Conservation (phyloP, 257 asterid species). For the Solanum piurae region DNA sequence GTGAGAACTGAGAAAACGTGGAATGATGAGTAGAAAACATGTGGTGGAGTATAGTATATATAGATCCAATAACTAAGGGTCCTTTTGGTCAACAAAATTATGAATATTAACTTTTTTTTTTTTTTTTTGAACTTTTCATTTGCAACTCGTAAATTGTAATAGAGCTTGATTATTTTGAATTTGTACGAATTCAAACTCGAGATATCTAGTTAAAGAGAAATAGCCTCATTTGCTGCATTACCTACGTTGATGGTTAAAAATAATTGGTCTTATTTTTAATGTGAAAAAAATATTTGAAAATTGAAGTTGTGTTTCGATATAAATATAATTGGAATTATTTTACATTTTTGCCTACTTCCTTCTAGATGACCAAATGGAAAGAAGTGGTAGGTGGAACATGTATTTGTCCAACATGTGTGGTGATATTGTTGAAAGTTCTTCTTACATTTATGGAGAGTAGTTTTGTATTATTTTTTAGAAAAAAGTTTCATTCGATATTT, state of each 20-base stretch:
- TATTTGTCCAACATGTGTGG: background rate
- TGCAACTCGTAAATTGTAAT: too few relatives aligned
- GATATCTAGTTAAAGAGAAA: accelerated
- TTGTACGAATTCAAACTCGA: accelerated
- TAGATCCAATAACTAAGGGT: background rate
- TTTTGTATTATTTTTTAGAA: too few relatives aligned
- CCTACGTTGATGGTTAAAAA: background rate
- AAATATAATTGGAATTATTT: background rate
- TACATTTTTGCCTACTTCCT: background rate
- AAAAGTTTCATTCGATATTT: accelerated
- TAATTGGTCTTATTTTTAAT: too few relatives aligned
- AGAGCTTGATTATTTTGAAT: too few relatives aligned
- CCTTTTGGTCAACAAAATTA: background rate
- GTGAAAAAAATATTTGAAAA: too few relatives aligned
- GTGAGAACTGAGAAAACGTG: background rate
- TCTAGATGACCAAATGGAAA: background rate
- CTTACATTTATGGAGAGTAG: background rate
- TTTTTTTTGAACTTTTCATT: too few relatives aligned
- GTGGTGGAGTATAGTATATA: background rate
- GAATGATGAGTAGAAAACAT: background rate
- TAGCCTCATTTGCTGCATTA: too few relatives aligned
- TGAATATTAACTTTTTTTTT: too few relatives aligned
- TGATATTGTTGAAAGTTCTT: background rate
- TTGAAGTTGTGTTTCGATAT: too few relatives aligned
- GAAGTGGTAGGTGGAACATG: background rate